Base-by-base conservation (phyloP, 2,329 filamentous ascomycete species). In the Orbilia oligospora region DNA sequence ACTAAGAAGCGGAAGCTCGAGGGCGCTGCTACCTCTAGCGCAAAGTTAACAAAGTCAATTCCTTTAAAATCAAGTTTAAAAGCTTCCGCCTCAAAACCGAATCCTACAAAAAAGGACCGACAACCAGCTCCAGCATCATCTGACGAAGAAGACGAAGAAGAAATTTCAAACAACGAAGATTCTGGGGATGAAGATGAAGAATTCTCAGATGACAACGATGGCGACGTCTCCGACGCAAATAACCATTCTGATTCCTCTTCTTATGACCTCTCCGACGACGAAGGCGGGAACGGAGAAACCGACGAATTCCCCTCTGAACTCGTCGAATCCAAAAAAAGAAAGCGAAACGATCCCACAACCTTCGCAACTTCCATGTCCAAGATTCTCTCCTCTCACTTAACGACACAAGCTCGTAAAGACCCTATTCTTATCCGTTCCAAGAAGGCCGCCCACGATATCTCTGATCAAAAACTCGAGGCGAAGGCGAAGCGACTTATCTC, bases 311-410 rank as follows among this genome's bases (percentile, higher is more conserved):
- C 82, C 44, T 30, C 82, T 81, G 73, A 83, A 81, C 64, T 80
- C 83, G 27, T 83, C 82, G 9, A 82, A 10, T 80, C 81, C 41
- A 86, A 85, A 81, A 92, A 90, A 82, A 90, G 91, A 14, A 98
- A 98, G 86, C 69, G 73, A 36, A 97, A 97, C 85, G 95, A 99
- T 84, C 94, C 96, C 1, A 87, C 88, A 80, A 94, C 93, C 66
- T 98, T 99, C 84, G 93, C 95, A 24, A 97, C 91, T 0, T 97
- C 94, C 64, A 93, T 99, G 82, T 92, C 92, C 81, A 97, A 96
- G 85, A 97, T 99, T 83, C 88, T 99, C 53, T 91, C 90, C 71
- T 95, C 93, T 63, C 98, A 98, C 85, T 88, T 98, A 9, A 91
- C 94, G 0, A 90, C 89, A 6, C 89, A 92, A 36, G 93, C 93